Evolutionary conservation across 495 filamentous ascomycete species (phyloP).

Genomic region (Lepraria neglecta): DNA sequence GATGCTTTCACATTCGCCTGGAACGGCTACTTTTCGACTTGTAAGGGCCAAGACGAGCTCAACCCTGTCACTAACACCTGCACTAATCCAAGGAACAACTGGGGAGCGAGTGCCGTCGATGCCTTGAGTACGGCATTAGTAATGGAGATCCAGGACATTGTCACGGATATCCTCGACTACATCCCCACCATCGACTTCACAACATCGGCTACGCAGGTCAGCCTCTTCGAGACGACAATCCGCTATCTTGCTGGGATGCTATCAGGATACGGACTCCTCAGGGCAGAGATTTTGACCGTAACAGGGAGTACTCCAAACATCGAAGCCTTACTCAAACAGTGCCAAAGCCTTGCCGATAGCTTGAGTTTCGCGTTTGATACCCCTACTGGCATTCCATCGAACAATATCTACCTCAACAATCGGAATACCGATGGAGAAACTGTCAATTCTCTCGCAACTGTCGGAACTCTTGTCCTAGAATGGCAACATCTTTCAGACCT

Average conservation of each 20-base stretch:
- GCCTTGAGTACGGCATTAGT: constrained; percentile 74
- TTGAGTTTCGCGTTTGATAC: constrained; percentile 77
- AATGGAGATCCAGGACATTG: constrained; percentile 62
- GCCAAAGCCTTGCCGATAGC: constrained; percentile 60
- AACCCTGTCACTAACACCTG: constrained; percentile 17
- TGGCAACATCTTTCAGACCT: constrained; percentile 81
- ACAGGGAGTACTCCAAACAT: constrained; percentile 43
- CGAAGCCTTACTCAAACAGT: constrained; percentile 56
- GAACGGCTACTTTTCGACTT: constrained; percentile 57
- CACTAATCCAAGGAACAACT: constrained; percentile 59
- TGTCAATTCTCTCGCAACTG: constrained; percentile 64
- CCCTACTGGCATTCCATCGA: constrained; percentile 66
- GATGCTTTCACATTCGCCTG: constrained; percentile 71
- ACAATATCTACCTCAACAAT: constrained; percentile 56
- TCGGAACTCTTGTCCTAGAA: constrained; percentile 71
- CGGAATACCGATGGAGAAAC: constrained; percentile 42
- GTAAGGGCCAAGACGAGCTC: constrained; percentile 18
- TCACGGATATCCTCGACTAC: constrained; percentile 62
- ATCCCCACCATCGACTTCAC: constrained; percentile 65
- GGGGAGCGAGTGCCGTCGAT: constrained; percentile 82
- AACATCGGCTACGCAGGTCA: constrained; percentile 50
- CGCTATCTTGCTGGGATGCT: constrained; percentile 76
- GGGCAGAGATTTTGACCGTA: constrained; percentile 56
- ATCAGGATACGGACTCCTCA: constrained; percentile 77
- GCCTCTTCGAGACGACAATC: constrained; percentile 86